Evolutionary conservation across 1,284 basidiomycete species (phyloP), one percentile per base, ranked within the genome.

Genomic region (Xerocomus subilludens): DNA sequence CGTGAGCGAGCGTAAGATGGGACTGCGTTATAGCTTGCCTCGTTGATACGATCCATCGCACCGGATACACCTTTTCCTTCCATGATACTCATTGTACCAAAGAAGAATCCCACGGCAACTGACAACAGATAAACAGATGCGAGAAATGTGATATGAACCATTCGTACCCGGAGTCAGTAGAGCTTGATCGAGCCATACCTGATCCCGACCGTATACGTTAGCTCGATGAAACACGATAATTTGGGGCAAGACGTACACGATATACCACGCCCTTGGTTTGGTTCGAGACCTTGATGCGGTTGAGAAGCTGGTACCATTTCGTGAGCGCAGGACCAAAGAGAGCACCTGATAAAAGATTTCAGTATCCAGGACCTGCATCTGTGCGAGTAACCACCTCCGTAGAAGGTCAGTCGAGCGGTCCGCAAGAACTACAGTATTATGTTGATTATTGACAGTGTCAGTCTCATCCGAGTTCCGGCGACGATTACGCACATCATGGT

Each of bases 131-230:
- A 66, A 72, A 70, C 45, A 45, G 16, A 7, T 33, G 60, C 33
- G 53, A 69, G 5, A 59, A 33, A 20, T 42, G 42, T 16, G 18
- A 47, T 55, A 0, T 32, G 30, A 51, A 51, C 33, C 10, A 49
- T 56, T 51, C 59, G 62, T 76, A 90, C 92, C 87, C 32, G 94
- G 93, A 4, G 92, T 91, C 63, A 94, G 85, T n/a, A 93, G 78
- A 14, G 88, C 88, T 84, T 95, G 93, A 80, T 95, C 93, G 36
- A 95, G 87, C 84, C 88, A 93, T 20, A 94, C 92, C 91, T 94
- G 79, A 58, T 65, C 33, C 49, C 13, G 42, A 20, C 42, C 42
- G 27, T 49, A 49, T 53, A 14, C 11, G 30, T 76, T 25, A 75
- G 67, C n/a, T 32, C 27, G 30, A 47, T 51, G 60, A 63, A 51